A percentile compares a stretch with the other conserved stretches of the same genome.
phyloP scores from a whole-genome alignment of 1,139 yeast species.

The Candida glucosophila region DNA sequence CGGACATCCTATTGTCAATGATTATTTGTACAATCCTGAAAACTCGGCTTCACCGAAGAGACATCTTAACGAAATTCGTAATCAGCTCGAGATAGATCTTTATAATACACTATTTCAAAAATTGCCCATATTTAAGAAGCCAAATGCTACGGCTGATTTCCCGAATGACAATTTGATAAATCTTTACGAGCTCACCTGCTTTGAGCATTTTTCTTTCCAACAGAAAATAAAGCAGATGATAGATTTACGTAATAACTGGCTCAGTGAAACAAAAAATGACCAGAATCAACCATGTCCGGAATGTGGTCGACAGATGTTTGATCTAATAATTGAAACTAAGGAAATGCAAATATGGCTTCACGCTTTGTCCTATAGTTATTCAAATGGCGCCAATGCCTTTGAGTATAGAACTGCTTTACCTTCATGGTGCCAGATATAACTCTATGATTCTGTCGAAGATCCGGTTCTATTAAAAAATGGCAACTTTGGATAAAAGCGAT shows the following conservation, averaged over 20 bases:
- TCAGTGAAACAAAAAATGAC: slow-evolving; percentile 10
- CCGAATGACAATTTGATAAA: slow-evolving; percentile 7
- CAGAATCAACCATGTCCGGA: slow-evolving; percentile 25
- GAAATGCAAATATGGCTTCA: slow-evolving; percentile 47
- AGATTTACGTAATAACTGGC: slow-evolving; percentile 5
- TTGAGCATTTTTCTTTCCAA: slow-evolving; percentile 9
- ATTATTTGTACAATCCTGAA: slow-evolving; percentile 42
- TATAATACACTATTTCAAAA: slow-evolving; percentile 14
- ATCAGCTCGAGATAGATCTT: slow-evolving; percentile 19
- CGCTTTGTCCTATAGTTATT: slow-evolving; percentile 39
- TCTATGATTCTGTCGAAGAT: slow-evolving; percentile 1
- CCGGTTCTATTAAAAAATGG: slow-evolving; percentile 13
- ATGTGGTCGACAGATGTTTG: slow-evolving; percentile 34
- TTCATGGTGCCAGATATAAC: slow-evolving; percentile 22
- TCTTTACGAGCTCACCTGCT: slow-evolving; percentile 9
- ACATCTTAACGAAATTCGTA: slow-evolving; percentile 12
- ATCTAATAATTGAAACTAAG: slow-evolving; percentile 24
- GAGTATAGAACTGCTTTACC: slow-evolving; percentile 31
- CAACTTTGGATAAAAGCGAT: slow-evolving; percentile 30
- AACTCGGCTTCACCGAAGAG: slow-evolving; percentile 6
- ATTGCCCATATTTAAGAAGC: slow-evolving; percentile 9
- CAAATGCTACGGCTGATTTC: slow-evolving; percentile 7
- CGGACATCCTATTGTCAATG: slow-evolving; percentile 66
- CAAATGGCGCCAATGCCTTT: slow-evolving; percentile 9
- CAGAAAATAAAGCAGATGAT: slow-evolving; percentile 4